Percentiles rank a stretch among this genome's conserved stretches.
These are phyloP conservation scores for Juncus inflexus DNA, from an alignment of 176 grass and related monocot genomes.

Conservation along the genomic window DNA sequence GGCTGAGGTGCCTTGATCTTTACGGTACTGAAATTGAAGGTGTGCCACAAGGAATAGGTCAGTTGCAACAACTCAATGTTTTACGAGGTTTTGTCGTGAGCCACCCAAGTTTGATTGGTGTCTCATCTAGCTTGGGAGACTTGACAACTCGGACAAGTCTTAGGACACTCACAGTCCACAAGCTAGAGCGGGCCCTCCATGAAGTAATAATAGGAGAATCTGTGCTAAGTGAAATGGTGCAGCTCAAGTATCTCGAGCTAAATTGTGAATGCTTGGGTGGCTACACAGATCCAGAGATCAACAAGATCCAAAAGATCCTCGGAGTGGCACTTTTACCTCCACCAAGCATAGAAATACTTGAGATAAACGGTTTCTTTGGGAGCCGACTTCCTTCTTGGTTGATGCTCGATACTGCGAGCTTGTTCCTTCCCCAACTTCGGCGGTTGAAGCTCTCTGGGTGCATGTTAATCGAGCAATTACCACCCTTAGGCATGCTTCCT, in stretches of 20 bases:
- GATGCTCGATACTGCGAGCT: background rate
- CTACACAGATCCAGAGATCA: background rate
- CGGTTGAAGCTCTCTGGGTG: background rate
- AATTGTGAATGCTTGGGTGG: background rate
- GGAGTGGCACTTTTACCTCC: background rate
- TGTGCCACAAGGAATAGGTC: conserved; percentile 32
- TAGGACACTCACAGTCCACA: background rate
- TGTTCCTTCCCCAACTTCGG: background rate
- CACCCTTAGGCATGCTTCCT: background rate
- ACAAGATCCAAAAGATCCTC: background rate
- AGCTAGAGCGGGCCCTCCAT: conserved; percentile 1
- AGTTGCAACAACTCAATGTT: conserved; percentile 11
- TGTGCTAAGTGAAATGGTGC: background rate
- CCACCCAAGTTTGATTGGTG: background rate
- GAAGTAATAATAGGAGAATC: background rate
- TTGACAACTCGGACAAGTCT: conserved; percentile 10
- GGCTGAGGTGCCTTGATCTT: conserved; percentile 8
- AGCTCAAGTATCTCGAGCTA: background rate
- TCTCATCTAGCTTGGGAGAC: conserved; percentile 28
- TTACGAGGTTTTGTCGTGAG: conserved; percentile 17
- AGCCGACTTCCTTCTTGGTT: background rate
- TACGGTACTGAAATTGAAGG: background rate
- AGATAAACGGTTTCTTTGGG: background rate
- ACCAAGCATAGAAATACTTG: background rate
- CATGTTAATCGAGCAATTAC: background rate